Evolutionary conservation across 371 early-diverging fungal species (phyloP), one percentile per base, ranked within the genome.

Genomic region (Choanephora cucurbitarum): DNA sequence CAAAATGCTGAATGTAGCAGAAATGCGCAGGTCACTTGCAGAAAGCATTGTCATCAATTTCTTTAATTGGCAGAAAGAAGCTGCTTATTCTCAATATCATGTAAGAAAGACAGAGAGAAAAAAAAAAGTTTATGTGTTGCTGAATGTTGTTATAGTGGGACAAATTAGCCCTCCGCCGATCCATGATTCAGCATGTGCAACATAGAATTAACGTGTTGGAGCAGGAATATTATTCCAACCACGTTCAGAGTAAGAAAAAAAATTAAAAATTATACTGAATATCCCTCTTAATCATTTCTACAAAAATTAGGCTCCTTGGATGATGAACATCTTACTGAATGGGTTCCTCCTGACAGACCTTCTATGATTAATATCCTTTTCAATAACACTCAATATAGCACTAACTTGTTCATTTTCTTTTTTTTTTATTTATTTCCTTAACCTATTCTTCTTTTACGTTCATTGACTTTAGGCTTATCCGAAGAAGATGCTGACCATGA

Each of bases 361-460:
- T 60, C 69, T 2, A 60, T 62, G 66, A 66, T 70, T 57, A 70
- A 65, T 65, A 69, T 65, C 69, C 66, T 69, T 67, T 66, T 64
- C 7, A n/a, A n/a, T n/a, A n/a, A n/a, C n/a, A n/a, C n/a, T n/a
- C n/a, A n/a, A n/a, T n/a, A n/a, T n/a, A n/a, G n/a, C n/a, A n/a
- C n/a, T n/a, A n/a, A n/a, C n/a, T n/a, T n/a, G n/a, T n/a, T n/a
- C n/a, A n/a, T n/a, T n/a, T n/a, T n/a, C n/a, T n/a, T n/a, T n/a
- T n/a, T n/a, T n/a, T n/a, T n/a, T n/a, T n/a, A n/a, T n/a, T n/a
- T n/a, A n/a, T n/a, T 31, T 41, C 50, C 54, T 61, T 64, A 52
- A 52, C 49, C 18, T n/a, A n/a, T n/a, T 15, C 13, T 22, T 24
- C 19, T 22, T 13, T 44, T 57, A 66, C 69, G 74, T 39, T 73